Percentiles rank a stretch among this genome's conserved stretches.
Conservation (phyloP, 2,329 filamentous ascomycete species). For the Exophiala aquamarina region DNA sequence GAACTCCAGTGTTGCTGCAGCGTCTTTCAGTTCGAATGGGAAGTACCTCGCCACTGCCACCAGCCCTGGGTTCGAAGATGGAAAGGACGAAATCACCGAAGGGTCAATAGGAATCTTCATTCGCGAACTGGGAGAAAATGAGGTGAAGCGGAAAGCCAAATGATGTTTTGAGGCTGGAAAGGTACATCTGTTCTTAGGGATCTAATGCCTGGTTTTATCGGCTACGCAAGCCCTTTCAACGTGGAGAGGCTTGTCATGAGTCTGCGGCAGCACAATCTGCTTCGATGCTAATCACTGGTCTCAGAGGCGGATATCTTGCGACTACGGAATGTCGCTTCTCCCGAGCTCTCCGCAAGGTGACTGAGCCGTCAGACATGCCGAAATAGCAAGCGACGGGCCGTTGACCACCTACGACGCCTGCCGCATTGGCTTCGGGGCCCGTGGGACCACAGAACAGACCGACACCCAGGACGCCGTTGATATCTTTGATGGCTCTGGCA, state of each 20-base stretch:
- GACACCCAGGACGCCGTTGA: conserved; percentile 87
- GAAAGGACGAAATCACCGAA: conserved; percentile 71
- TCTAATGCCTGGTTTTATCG: conserved; percentile 1
- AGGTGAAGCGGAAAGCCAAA: conserved; percentile 80
- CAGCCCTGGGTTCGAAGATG: conserved; percentile 85
- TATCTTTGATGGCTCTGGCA: conserved; percentile 71
- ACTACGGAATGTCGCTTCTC: conserved; percentile 28
- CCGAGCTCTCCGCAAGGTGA: conserved; percentile 54
- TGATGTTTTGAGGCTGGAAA: conserved; percentile 51
- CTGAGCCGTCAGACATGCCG: conserved; percentile 76
- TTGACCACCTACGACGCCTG: conserved; percentile 69
- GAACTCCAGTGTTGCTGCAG: conserved; percentile 71
- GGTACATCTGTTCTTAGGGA: neutral
- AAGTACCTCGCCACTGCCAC: conserved; percentile 76
- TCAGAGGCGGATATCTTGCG: conserved; percentile 24
- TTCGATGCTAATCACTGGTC: conserved; percentile 20
- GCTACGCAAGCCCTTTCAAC: neutral
- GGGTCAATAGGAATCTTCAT: conserved; percentile 76
- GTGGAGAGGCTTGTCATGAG: conserved; percentile 3
- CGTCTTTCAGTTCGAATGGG: conserved; percentile 76
- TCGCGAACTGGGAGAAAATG: conserved; percentile 79
- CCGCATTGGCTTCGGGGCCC: conserved; percentile 66
- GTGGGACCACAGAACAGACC: conserved; percentile 85
- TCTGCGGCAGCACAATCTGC: neutral
- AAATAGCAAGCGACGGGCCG: conserved; percentile 95